phyloP scores from a whole-genome alignment of 2,329 filamentous ascomycete genomes.

The Talaromyces sp. region DNA sequence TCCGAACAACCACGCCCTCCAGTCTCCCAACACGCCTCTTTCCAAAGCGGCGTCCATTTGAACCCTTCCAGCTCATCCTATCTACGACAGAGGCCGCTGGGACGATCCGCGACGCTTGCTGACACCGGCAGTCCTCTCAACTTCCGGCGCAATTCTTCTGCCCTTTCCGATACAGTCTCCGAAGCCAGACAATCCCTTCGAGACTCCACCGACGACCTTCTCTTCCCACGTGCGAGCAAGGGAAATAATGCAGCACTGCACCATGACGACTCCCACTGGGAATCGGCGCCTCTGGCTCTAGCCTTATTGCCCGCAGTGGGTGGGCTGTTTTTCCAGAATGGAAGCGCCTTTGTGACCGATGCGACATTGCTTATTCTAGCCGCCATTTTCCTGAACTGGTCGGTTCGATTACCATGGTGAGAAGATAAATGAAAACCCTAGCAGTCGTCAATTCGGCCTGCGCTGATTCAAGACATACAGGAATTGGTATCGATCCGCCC shows the following conservation, averaged over 20 bases:
- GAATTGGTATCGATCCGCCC: slow-evolving; percentile 71
- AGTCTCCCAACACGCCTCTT: slow-evolving; percentile 15
- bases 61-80: slow-evolving; percentile 14
- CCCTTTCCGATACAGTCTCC: slow-evolving; percentile 68
- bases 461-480: slow-evolving; percentile 30
- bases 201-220: slow-evolving; percentile 65
- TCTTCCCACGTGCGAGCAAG: slow-evolving; percentile 51
- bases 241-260: slow-evolving; percentile 24
- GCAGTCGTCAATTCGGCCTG: slow-evolving; percentile 6
- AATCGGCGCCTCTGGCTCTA: slow-evolving; percentile 75
- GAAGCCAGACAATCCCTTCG: slow-evolving; percentile 61
- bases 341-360: slow-evolving; percentile 77
- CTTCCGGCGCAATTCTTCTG: slow-evolving; percentile 64
- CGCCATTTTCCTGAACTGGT: slow-evolving; percentile 87
- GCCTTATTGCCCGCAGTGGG: slow-evolving; percentile 81
- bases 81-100: slow-evolving; percentile 32
- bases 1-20: slow-evolving; percentile 16
- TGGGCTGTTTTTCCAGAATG: slow-evolving; percentile 79
- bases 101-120: slow-evolving; percentile 32
- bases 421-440: slow-evolving; percentile 18
- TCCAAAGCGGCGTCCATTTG: slow-evolving; percentile 12
- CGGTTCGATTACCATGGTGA: slow-evolving; percentile 82
- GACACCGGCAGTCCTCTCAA: slow-evolving; percentile 25
- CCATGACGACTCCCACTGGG: slow-evolving; percentile 63
- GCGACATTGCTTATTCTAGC: slow-evolving; percentile 73